Conservation (phyloP, 1,284 basidiomycete genomes). For the Ustilago trichophora region DNA sequence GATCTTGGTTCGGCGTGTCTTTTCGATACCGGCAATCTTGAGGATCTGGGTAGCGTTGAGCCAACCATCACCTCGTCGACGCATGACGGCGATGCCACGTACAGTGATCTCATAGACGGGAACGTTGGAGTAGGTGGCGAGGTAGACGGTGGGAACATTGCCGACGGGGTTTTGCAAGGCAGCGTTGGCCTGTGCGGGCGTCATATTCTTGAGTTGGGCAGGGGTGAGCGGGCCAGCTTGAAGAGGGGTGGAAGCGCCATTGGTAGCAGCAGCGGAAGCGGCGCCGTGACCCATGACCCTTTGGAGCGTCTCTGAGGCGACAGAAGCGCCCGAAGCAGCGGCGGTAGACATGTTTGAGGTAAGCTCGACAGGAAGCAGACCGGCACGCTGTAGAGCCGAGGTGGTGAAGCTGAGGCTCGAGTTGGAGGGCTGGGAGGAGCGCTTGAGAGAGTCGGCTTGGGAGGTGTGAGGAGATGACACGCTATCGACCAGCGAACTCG, state of each 20-base stretch:
- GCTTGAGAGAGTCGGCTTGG: constrained; percentile 10
- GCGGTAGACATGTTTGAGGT: constrained; percentile 7
- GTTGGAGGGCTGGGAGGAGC: constrained; percentile 4
- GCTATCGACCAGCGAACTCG: constrained; percentile 18
- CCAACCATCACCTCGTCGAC: constrained; percentile 88
- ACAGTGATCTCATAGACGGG: constrained; percentile 72
- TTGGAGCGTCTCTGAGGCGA: constrained; percentile 41
- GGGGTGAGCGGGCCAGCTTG: constrained; percentile 37
- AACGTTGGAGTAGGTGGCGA: constrained; percentile 68
- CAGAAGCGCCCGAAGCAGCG: constrained; percentile 22
- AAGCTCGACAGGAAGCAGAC: constrained; percentile 18
- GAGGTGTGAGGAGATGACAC: constrained; percentile 11
- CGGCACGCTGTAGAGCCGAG: constrained; percentile 36
- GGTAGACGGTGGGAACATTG: constrained; percentile 59
- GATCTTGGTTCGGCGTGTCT: constrained; percentile 94
- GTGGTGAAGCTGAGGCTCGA: constrained; percentile 28
- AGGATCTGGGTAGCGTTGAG: constrained; percentile 97
- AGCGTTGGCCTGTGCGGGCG: constrained; percentile 46
- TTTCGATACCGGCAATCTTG: constrained; percentile 98
- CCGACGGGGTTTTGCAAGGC: constrained; percentile 42
- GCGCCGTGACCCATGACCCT: constrained; percentile 35
- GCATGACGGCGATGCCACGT: constrained; percentile 97
- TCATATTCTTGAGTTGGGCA: constrained; percentile 47
- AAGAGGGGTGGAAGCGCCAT: constrained; percentile 17
- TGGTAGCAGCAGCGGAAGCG: constrained; percentile 20